Evolutionary conservation across 495 filamentous ascomycete genomes (phyloP).

Genomic region (Talaromyces nanjingensis): DNA sequence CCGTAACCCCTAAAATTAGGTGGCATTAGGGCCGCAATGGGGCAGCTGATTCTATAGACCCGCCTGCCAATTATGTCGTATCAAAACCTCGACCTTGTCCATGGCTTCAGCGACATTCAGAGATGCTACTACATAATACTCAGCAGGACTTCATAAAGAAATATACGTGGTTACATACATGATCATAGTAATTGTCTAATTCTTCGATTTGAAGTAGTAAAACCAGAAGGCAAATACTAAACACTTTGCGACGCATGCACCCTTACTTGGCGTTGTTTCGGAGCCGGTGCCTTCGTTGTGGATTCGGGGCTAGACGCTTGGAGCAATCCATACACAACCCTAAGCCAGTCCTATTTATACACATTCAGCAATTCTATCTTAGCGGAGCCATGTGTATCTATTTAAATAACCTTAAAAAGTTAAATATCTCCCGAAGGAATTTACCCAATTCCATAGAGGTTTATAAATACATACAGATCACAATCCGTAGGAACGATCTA

Average conservation of each 20-base stretch:
- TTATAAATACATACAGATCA: too few species aligned
- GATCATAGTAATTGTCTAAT: background rate
- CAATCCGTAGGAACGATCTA: background rate
- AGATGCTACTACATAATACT: background rate
- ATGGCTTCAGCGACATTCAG: background rate
- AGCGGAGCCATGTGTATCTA: background rate
- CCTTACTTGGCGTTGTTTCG: background rate
- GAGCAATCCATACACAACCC: background rate
- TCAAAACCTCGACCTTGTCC: background rate
- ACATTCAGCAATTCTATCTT: background rate
- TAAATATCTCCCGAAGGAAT: background rate
- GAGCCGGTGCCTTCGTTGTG: background rate
- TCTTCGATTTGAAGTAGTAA: background rate
- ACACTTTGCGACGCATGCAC: background rate
- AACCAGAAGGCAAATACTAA: background rate
- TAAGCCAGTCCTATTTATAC: background rate
- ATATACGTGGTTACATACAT: background rate
- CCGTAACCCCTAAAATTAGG: background rate
- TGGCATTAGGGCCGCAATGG: background rate
- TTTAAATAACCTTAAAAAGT: background rate
- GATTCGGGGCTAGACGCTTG: background rate
- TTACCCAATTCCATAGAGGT: background rate
- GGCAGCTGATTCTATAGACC: background rate
- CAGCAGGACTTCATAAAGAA: background rate
- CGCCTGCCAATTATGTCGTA: background rate